phyloP scores from a whole-genome alignment of 1,139 yeast species.

The Debaryomyces subglobosus region DNA sequence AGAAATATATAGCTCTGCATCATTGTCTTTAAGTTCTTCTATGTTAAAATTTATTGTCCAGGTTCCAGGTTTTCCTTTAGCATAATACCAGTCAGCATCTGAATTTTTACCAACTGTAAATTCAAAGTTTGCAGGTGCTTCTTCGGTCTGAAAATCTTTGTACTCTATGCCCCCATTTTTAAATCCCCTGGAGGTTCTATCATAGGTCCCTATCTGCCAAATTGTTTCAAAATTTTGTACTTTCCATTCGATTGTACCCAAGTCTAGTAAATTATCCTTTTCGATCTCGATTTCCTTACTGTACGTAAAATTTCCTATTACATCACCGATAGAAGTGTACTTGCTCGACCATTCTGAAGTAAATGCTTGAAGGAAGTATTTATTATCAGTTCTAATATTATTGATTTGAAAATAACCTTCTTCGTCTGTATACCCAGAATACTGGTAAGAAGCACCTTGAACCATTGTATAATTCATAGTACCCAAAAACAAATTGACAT shows the following conservation, averaged over 20 bases:
- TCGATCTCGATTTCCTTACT: not conserved
- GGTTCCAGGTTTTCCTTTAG: conserved; percentile 15
- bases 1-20: conserved; percentile 12
- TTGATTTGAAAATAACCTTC: conserved; percentile 14
- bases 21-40: conserved; percentile 7
- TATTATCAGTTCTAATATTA: conserved; percentile 11
- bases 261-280: not conserved
- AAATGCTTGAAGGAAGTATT: conserved; percentile 13
- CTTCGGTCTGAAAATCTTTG: conserved; percentile 13
- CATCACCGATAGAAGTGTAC: conserved; percentile 9
- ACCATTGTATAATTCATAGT: conserved; percentile 15
- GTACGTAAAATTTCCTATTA: not conserved
- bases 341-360: conserved; percentile 14
- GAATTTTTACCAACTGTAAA: conserved; percentile 12
- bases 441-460: conserved; percentile 17
- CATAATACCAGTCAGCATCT: conserved; percentile 15
- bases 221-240: conserved; percentile 8
- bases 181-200: conserved; percentile 15
- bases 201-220: conserved; percentile 16
- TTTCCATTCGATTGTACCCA: conserved; percentile 10
- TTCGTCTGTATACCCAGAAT: conserved; percentile 16
- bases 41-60: conserved; percentile 15
- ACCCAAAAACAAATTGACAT: conserved; percentile 15
- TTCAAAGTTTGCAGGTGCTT: conserved; percentile 14
- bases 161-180: conserved; percentile 10